A percentile compares a stretch with the other conserved stretches of the same genome.
Conservation (phyloP, 1,284 basidiomycete genomes). For the Heterobasidion annosum region DNA sequence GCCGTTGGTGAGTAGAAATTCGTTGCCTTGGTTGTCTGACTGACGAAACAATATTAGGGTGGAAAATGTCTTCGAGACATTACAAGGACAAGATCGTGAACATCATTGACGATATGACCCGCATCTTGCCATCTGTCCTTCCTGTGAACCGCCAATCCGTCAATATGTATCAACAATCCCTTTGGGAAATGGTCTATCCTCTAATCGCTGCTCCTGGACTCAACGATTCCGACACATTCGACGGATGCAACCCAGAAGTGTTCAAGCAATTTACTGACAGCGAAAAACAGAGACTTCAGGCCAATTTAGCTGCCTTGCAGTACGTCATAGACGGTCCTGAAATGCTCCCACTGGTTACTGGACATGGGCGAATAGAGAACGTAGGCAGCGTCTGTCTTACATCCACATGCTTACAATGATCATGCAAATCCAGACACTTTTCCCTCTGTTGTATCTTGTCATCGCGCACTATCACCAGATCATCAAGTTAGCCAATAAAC, state of each 20-base stretch:
- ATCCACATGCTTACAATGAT: neutral
- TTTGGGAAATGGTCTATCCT: constrained; percentile 8
- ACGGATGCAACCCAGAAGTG: constrained; percentile 12
- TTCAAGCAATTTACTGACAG: constrained; percentile 15
- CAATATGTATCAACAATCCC: constrained; percentile 11
- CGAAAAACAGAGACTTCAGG: constrained; percentile 15
- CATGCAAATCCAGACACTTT: constrained; percentile 7
- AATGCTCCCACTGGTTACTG: constrained; percentile 14
- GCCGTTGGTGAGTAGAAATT: constrained; percentile 19
- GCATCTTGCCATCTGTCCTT: constrained; percentile 5
- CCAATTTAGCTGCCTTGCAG: constrained; percentile 10
- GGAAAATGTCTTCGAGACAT: constrained; percentile 10
- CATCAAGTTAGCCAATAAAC: constrained; percentile 11
- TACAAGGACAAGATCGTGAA: constrained; percentile 18
- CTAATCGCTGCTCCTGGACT: constrained; percentile 6
- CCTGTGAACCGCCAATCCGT: constrained; percentile 13
- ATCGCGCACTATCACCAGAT: constrained; percentile 15
- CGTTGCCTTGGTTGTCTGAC: neutral
- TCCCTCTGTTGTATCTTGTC: constrained; percentile 16
- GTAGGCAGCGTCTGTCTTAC: constrained; percentile 7
- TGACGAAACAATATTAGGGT: constrained; percentile 11
- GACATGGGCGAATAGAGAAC: constrained; percentile 16
- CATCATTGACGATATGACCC: constrained; percentile 12
- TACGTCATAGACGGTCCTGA: constrained; percentile 17
- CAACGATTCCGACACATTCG: constrained; percentile 7